Base-by-base conservation (phyloP, 768 basidiomycete species). In the Suillus fuscotomentosus region DNA sequence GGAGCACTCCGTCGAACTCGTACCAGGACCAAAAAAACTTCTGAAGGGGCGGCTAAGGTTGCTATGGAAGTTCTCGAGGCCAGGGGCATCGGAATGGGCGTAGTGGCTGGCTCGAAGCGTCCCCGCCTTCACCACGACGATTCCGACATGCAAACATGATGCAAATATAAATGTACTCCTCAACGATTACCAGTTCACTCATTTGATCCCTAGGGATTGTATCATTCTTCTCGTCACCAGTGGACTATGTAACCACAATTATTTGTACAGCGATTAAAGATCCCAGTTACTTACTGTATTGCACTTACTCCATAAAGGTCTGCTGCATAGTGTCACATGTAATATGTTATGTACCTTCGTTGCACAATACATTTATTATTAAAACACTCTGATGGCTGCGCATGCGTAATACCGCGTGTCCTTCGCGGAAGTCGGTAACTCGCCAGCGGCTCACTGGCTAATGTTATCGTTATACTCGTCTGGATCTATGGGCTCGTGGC, bases 31-130 rank as follows among this genome's bases (percentile, higher is more conserved):
- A 94, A 90, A 80, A 88, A 86, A 75, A 78, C 86, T 43, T 84
- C 89, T 50, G 92, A 92, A 67, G 87, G 78, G 47, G 86, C 89
- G 39, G 89, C 87, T 66, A 84, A 82, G 74, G 88, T 90, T 66
- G 91, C 92, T 4, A 83, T 91, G 77, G 89, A 92, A 75, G 89
- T 91, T n/a, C 79, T 94, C 56, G 89, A 91, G 76, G 86, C 91
- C 60, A 83, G 91, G 72, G 93, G 92, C 43, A 87, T 93, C 65
- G 82, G 82, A 39, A 77, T 84, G 77, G 84, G 82, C 50, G 73
- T 82, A 65, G 75, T 68, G 48, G 69, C 75, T 31, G 60, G 76
- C 65, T 72, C 76, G 66, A 76, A 76, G 68, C 76, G 76, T 67
- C 83, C 81, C 68, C 84, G 86, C 69, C 75, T 83, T 65, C 80